Evolutionary conservation across 805 yeast genomes (phyloP).

Genomic region (Candida orba): DNA sequence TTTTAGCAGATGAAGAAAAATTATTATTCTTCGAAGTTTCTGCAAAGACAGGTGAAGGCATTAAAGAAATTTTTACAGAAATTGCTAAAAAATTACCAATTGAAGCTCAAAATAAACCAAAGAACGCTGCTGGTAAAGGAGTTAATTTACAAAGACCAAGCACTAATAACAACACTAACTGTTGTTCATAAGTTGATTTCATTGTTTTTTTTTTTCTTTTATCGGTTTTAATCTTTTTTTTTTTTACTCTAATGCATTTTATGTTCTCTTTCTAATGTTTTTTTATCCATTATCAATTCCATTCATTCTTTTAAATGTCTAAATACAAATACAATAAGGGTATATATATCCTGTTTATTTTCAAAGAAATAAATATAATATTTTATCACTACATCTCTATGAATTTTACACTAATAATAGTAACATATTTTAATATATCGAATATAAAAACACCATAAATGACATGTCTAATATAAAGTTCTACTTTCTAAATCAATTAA

Average conservation of each 20-base stretch:
- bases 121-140: conserved; percentile 15
- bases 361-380: no score
- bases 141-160: conserved; percentile 37
- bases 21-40: conserved; percentile 47
- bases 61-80: conserved; percentile 39
- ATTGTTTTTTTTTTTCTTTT: not conserved
- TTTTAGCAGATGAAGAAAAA: conserved; percentile 47
- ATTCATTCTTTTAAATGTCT: not conserved
- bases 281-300: not conserved
- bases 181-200: conserved; percentile 26
- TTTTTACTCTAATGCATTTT: not conserved
- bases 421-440: not conserved
- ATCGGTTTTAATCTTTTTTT: not conserved
- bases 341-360: no score
- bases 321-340: no score
- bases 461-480: conserved; percentile 28
- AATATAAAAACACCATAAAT: conserved; percentile 1
- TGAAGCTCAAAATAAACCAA: conserved; percentile 20
- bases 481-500: conserved; percentile 61
- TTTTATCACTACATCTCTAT: no score
- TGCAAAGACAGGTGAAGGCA: conserved; percentile 50
- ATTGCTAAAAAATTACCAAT: conserved; percentile 41
- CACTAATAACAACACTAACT: conserved; percentile 34
- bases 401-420: no score
- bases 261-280: not conserved